Evolutionary conservation across 768 basidiomycete genomes (phyloP).

Genomic region (Trametopsis cervina): DNA sequence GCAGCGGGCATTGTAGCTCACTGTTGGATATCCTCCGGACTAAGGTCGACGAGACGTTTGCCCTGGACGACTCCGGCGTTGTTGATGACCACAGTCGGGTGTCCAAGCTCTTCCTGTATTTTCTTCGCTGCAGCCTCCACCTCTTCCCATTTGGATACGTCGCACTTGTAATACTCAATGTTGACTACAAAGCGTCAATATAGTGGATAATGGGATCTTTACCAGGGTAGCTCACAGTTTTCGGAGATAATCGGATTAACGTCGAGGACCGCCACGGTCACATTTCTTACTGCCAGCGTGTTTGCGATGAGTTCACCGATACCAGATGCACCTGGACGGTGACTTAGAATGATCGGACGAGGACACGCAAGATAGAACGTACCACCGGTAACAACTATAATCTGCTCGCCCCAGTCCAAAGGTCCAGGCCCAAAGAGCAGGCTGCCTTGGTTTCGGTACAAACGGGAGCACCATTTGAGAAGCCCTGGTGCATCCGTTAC

Average conservation of each 20-base stretch:
- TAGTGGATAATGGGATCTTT: neutral
- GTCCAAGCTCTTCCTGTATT: conserved; percentile 80
- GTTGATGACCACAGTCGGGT: conserved; percentile 87
- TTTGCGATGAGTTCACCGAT: conserved; percentile 85
- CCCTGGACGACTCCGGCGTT: conserved; percentile 95
- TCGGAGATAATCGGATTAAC: conserved; percentile 70
- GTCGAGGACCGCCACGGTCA: conserved; percentile 82
- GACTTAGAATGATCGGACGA: neutral
- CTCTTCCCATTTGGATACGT: conserved; percentile 84
- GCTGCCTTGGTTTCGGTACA: conserved; percentile 72
- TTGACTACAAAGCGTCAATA: conserved; percentile 42
- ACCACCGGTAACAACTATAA: conserved; percentile 92
- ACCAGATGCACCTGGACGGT: conserved; percentile 68
- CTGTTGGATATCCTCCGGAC: conserved; percentile 75
- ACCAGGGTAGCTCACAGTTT: conserved; percentile 46
- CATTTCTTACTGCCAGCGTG: conserved; percentile 76
- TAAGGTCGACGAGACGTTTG: conserved; percentile 75
- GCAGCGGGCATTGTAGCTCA: no score
- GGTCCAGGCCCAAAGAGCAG: conserved; percentile 51
- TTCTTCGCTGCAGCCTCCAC: conserved; percentile 69
- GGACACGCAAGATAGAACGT: conserved; percentile 14
- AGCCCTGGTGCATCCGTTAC: conserved; percentile 42
- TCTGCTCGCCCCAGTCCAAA: conserved; percentile 83
- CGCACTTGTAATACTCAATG: conserved; percentile 82
- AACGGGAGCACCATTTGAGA: conserved; percentile 58